Conservation (phyloP, 2,329 filamentous ascomycete species). For the Ascochyta koolunga region DNA sequence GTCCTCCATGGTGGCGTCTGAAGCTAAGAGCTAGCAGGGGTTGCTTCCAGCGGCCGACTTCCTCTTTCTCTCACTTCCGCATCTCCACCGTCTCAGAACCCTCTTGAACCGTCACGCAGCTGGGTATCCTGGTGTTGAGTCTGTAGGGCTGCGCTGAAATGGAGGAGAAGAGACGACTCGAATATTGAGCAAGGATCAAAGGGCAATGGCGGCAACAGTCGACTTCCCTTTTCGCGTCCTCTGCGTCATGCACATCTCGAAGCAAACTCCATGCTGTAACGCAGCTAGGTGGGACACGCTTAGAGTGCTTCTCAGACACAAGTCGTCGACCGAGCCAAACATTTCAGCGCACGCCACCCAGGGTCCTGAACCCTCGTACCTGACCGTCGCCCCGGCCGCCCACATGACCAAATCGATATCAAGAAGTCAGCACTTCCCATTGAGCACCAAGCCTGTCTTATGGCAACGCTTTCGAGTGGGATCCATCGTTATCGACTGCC, state of each 20-base stretch:
- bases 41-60: constrained; percentile 22
- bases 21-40: constrained; percentile 30
- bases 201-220: neutral
- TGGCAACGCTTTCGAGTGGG: neutral
- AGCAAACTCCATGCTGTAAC: neutral
- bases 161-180: constrained; percentile 1
- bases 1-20: constrained; percentile 33
- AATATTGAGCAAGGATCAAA: constrained; percentile 4
- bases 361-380: constrained; percentile 7
- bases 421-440: constrained; percentile 11
- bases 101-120: constrained; percentile 9
- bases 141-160: constrained; percentile 14
- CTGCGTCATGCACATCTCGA: constrained; percentile 6
- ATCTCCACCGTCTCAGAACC: constrained; percentile 20
- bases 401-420: constrained; percentile 9
- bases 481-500: neutral
- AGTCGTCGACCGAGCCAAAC: constrained; percentile 8
- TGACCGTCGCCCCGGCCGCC: constrained; percentile 11
- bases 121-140: constrained; percentile 6
- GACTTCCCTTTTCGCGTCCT: constrained; percentile 1
- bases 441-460: constrained; percentile 11
- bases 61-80: constrained; percentile 23
- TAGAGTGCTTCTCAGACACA: neutral
- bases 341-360: neutral
- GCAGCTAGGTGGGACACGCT: neutral